Evolutionary conservation across 257 asterid genomes (phyloP).

Genomic region (Capsicum baccatum): DNA sequence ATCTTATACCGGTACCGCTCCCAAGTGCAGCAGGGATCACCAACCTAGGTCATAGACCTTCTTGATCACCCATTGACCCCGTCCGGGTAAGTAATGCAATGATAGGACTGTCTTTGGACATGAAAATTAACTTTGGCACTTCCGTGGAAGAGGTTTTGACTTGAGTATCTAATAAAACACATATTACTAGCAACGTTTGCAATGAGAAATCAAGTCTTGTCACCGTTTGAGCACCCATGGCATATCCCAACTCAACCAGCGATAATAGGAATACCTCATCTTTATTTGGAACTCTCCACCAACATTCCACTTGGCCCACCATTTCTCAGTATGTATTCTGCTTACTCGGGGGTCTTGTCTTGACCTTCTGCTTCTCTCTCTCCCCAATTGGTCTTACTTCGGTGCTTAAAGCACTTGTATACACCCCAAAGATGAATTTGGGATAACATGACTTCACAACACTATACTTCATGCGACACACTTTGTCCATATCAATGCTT

Average conservation of each 20-base stretch:
- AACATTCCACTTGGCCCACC: neutral
- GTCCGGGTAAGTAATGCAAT: conserved; percentile 30
- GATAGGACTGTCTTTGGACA: neutral
- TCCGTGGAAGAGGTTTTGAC: neutral
- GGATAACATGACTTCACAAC: too few relatives aligned
- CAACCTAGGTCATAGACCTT: conserved; percentile 31
- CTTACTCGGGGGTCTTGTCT: neutral
- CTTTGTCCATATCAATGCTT: too few relatives aligned
- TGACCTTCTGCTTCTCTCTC: conserved; percentile 1
- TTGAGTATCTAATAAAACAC: neutral
- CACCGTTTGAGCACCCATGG: neutral
- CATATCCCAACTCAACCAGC: conserved; percentile 9
- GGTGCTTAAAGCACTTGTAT: neutral
- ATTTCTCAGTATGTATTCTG: neutral
- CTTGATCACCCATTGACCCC: conserved; percentile 34
- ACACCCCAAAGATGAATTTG: too few relatives aligned
- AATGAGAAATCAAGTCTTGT: conserved; percentile 8
- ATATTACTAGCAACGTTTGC: neutral
- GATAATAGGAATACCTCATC: neutral
- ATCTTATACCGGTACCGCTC: conserved; percentile 8
- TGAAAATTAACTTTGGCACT: neutral
- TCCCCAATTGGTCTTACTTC: neutral
- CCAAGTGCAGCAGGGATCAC: conserved; percentile 29
- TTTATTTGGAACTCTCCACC: conserved; percentile 18
- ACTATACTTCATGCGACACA: too few relatives aligned